These are phyloP conservation scores for Rhododendron griersonianum DNA, from an alignment of 148 eudicot species.

Conservation along the genomic window DNA sequence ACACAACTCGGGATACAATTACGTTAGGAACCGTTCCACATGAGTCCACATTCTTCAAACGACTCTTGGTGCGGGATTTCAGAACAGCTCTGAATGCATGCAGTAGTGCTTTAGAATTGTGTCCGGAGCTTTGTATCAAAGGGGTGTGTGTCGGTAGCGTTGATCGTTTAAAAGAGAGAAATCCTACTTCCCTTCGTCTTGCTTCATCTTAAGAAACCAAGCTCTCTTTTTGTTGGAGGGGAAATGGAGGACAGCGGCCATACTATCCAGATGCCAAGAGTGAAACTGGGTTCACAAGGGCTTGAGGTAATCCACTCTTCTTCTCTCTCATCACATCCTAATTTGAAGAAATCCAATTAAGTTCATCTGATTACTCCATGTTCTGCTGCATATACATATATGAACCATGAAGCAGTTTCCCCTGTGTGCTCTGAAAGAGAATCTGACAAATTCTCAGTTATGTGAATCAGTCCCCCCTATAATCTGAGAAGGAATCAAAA, in stretches of 20 bases:
- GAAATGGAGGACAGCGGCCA: neutral
- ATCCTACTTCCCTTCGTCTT: neutral
- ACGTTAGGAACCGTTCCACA: too few species aligned
- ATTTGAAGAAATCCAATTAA: neutral
- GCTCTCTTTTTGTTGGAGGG: neutral
- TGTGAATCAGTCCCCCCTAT: neutral
- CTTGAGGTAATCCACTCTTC: neutral
- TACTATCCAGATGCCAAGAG: neutral
- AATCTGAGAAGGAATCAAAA: neutral
- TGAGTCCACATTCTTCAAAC: too few species aligned
- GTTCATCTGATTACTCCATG: neutral
- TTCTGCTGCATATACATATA: neutral
- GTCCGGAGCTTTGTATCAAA: too few species aligned
- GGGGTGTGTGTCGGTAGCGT: too few species aligned
- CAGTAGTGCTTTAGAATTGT: too few species aligned
- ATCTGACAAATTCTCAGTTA: neutral
- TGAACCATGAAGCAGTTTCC: neutral
- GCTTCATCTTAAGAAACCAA: neutral
- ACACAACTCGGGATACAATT: too few species aligned
- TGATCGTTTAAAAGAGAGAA: neutral
- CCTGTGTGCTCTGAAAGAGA: neutral
- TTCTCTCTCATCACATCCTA: neutral
- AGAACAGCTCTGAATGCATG: too few species aligned
- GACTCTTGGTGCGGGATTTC: too few species aligned
- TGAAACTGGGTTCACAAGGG: slow-evolving; percentile 10